Conservation (phyloP, 257 asterid genomes). For the Solanum sitiens region DNA sequence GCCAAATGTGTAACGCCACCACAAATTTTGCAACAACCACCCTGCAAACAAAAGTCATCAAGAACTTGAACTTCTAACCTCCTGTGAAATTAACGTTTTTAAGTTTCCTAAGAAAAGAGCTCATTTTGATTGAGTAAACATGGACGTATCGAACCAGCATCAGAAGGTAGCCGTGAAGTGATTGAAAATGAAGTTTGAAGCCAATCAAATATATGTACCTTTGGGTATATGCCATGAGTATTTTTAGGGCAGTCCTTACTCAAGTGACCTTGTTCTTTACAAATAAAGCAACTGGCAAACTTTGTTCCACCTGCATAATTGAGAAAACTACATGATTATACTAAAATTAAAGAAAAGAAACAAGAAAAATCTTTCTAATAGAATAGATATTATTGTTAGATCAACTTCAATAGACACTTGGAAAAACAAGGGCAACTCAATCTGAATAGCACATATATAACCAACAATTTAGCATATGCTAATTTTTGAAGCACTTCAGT, state of each 20-base stretch:
- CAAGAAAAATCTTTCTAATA: not conserved
- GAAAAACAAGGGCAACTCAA: not conserved
- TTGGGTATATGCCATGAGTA: constrained; percentile 77
- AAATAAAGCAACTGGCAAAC: constrained; percentile 86
- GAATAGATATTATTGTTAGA: not conserved
- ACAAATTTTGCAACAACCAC: constrained; percentile 90
- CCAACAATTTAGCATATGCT: not conserved
- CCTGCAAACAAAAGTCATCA: constrained; percentile 29
- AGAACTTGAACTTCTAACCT: not conserved
- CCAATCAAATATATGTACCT: constrained; percentile 32
- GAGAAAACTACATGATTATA: constrained; percentile 1
- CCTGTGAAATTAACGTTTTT: not conserved
- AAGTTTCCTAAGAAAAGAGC: not conserved
- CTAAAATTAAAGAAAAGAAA: not conserved
- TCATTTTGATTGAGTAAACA: not conserved
- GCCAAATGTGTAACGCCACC: constrained; percentile 90
- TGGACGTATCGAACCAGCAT: not conserved
- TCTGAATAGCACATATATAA: not conserved
- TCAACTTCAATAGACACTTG: not conserved
- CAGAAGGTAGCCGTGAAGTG: not conserved
- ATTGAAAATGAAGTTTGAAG: not conserved
- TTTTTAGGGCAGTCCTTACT: constrained; percentile 85
- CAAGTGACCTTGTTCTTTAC: constrained; percentile 87
- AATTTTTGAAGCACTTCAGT: not conserved
- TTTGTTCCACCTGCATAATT: constrained; percentile 77